These are phyloP conservation scores for Tuctoria greenei DNA, from an alignment of 176 grass and related monocot genomes.

Conservation along the genomic window DNA sequence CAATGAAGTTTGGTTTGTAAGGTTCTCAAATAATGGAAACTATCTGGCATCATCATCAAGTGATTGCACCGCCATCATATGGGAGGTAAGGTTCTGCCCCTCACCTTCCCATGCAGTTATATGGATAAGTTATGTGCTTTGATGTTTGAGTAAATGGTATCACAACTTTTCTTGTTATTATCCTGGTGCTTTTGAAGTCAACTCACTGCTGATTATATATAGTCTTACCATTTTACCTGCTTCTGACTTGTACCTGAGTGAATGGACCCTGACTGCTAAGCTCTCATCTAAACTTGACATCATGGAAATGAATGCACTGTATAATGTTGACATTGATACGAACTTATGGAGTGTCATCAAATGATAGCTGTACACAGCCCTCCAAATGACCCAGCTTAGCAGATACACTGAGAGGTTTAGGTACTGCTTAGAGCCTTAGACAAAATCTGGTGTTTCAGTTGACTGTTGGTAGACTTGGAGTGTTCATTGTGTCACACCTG, in stretches of 20 bases:
- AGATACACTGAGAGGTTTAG: neutral
- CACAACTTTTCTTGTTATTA: slow-evolving; percentile 11
- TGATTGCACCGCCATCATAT: slow-evolving; percentile 96
- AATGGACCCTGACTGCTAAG: neutral
- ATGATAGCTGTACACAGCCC: slow-evolving; percentile 13
- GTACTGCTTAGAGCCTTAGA: neutral
- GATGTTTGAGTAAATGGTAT: slow-evolving; percentile 32
- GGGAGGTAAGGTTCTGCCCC: slow-evolving; percentile 55
- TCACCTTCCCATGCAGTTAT: neutral
- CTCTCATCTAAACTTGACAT: neutral
- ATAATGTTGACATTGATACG: slow-evolving; percentile 7
- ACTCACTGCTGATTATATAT: neutral
- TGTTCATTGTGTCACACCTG: neutral
- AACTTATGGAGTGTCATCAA: slow-evolving; percentile 7
- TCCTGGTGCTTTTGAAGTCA: slow-evolving; percentile 20
- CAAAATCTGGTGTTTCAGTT: neutral
- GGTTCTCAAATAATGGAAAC: slow-evolving; percentile 91
- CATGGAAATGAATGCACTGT: neutral
- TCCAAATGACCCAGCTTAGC: neutral
- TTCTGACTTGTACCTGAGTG: neutral
- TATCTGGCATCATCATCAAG: slow-evolving; percentile 89
- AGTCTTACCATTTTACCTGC: neutral
- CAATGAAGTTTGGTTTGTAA: slow-evolving; percentile 99
- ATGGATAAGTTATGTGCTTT: neutral
- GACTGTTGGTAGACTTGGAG: neutral